Evolutionary conservation across 345 rosid genomes (phyloP).

Genomic region (Eucalyptus virginea): DNA sequence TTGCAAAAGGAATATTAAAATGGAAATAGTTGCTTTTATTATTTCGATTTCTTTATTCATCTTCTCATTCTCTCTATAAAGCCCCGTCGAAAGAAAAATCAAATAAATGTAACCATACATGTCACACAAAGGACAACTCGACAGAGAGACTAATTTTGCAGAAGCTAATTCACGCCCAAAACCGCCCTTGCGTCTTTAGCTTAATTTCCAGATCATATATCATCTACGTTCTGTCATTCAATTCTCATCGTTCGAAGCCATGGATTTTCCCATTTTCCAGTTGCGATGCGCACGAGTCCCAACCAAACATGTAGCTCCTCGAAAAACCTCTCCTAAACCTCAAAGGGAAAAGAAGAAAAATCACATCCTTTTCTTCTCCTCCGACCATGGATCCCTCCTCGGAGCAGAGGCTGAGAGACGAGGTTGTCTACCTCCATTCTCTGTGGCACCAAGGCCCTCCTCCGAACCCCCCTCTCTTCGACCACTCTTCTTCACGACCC

Average conservation of each 20-base stretch:
- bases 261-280: not conserved
- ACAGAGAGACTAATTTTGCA: not conserved
- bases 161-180: not conserved
- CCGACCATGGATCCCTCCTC: conserved; percentile 12
- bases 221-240: not conserved
- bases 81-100: no score
- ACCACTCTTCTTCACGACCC: not conserved
- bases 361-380: not conserved
- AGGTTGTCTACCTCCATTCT: conserved; percentile 61
- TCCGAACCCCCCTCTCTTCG: not conserved
- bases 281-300: not conserved
- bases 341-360: not conserved
- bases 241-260: not conserved
- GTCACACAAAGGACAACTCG: not conserved
- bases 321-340: not conserved
- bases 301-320: not conserved
- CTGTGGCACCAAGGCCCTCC: conserved; percentile 73
- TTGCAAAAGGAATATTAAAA: not conserved
- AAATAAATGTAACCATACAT: not conserved
- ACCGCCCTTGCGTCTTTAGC: not conserved
- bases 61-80: not conserved
- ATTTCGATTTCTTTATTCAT: not conserved
- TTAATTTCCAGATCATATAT: not conserved
- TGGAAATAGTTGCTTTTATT: not conserved
- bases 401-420: conserved; percentile 37